Evolutionary conservation across 2,329 filamentous ascomycete genomes (phyloP), one percentile per base, ranked within the genome.

Genomic region (Cadophora malorum): DNA sequence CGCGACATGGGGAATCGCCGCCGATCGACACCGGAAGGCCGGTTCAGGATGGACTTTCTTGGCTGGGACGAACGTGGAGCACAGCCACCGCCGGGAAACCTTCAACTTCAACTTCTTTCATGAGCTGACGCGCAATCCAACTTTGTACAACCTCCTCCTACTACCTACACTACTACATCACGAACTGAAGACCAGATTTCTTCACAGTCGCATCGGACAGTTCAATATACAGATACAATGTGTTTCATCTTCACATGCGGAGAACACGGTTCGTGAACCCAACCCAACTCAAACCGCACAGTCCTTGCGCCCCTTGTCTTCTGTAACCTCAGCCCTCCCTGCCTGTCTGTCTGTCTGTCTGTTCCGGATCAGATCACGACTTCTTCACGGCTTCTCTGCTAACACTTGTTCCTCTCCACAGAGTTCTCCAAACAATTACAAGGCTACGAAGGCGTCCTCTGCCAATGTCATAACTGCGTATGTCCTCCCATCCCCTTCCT

Each of bases 381-480:
- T 28, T 28, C 28, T 28, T 31, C 5, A 49, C 62, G 49, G 56
- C 59, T 49, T 6, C 28, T n/a, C 45, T 10, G 60, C 71, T 75
- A 63, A 76, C 60, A 12, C 9, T 14, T 66, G 28, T 21, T 55
- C 65, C 33, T 21, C 52, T 23, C 47, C 31, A 50, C 38, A 77
- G 77, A 78, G 66, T 78, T 78, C 75, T 74, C 75, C 45, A 72
- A 70, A 41, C 72, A 77, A 49, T 69, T 79, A 25, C 63, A 85
- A 65, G 88, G 88, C 72, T 90, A 89, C 76, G 85, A 90, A 74
- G 84, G 85, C 72, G 78, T 89, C 69, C 78, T 85, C 63, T 89
- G 85, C 75, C 87, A 88, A 74, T 90, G 88, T 75, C 85, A 88
- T 78, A 88, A 90, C 79, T 90, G 88, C 78, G 77, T 78, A 76